phyloP scores from a whole-genome alignment of 805 yeast species.

The Naumovozyma baii region DNA sequence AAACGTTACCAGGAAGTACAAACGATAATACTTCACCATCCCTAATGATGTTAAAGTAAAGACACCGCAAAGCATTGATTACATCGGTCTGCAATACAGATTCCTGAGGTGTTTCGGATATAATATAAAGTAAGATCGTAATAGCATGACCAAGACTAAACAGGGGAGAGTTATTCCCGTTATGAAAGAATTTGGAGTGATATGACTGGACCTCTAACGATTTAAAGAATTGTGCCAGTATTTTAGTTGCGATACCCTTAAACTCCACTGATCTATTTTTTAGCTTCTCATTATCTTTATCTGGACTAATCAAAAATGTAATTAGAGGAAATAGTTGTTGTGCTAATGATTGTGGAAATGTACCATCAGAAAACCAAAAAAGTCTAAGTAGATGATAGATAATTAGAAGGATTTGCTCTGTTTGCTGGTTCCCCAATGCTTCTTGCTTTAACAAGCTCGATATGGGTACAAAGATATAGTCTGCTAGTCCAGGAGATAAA shows the following conservation, averaged over 20 bases:
- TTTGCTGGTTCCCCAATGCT: constrained; percentile 37
- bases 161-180: constrained; percentile 25
- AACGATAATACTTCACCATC: constrained; percentile 43
- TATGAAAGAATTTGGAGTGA: constrained; percentile 10
- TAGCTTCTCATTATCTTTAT: constrained; percentile 19
- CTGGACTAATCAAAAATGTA: constrained; percentile 33
- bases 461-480: constrained; percentile 54
- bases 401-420: constrained; percentile 38
- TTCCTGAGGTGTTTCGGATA: constrained; percentile 20
- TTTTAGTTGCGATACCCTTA: constrained; percentile 29
- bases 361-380: constrained; percentile 38
- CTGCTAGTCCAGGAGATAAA: constrained; percentile 40
- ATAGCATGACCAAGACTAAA: constrained; percentile 42
- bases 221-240: constrained; percentile 25
- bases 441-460: constrained; percentile 43
- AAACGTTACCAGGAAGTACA: constrained; percentile 44
- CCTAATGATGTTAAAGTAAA: constrained; percentile 30
- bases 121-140: constrained; percentile 33
- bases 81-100: constrained; percentile 27
- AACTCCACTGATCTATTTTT: constrained; percentile 30
- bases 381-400: constrained; percentile 35
- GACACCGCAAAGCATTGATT: constrained; percentile 27
- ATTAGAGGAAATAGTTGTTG: constrained; percentile 40
- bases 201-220: constrained; percentile 28
- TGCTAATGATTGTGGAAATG: constrained; percentile 32